phyloP scores from a whole-genome alignment of 78 protist genomes.

The Salpingoeca rosetta region DNA sequence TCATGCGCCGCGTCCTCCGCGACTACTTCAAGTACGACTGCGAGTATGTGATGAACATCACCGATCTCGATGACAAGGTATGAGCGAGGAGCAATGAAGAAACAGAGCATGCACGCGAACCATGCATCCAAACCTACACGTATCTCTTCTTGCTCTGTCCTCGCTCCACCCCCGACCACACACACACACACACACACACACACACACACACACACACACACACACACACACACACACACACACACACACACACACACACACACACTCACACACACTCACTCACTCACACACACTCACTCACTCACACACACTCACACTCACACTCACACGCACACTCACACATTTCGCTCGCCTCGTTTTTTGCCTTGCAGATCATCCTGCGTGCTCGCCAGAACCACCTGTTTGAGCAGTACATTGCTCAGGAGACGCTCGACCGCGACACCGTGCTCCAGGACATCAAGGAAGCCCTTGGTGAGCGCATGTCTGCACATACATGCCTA shows the following conservation, averaged over 20 bases:
- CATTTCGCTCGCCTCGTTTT: neutral
- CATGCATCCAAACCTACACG: too few relatives aligned
- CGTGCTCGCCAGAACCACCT: slow-evolving; percentile 60
- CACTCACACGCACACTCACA: neutral
- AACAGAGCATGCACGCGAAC: neutral
- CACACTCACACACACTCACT: neutral
- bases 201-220: too few relatives aligned
- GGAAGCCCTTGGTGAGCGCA: slow-evolving; percentile 10
- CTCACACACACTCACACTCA: neutral
- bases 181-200: too few relatives aligned
- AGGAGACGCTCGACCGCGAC: neutral
- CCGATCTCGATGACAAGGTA: slow-evolving; percentile 97
- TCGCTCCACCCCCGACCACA: too few relatives aligned
- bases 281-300: neutral
- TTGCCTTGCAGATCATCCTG: slow-evolving; percentile 57
- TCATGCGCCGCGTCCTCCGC: slow-evolving; percentile 79
- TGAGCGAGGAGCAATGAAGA: neutral
- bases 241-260: neutral
- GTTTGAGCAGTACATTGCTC: neutral
- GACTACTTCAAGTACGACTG: slow-evolving; percentile 81
- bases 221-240: too few relatives aligned
- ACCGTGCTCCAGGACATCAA: neutral
- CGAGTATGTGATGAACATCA: slow-evolving; percentile 85
- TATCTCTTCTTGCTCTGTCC: too few relatives aligned
- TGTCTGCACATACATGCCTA: neutral